Base-by-base conservation (phyloP, 306 rosid genomes). In the Cicer cuneatum region DNA sequence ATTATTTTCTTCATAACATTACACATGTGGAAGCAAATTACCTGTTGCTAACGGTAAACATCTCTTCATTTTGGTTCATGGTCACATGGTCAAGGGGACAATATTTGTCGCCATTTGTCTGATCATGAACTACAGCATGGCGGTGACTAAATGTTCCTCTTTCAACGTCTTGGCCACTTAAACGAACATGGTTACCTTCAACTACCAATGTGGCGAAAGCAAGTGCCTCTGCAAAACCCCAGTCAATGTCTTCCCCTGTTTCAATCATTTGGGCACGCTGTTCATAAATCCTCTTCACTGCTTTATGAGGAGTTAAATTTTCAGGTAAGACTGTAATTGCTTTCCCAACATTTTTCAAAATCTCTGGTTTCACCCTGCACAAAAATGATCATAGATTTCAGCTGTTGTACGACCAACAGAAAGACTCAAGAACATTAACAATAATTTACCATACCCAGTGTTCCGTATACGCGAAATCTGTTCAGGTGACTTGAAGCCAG, bases 41-140 rank as follows among this genome's bases (percentile, higher is more conserved):
- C 98, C 94, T 93, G 83, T 90, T 94, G 86, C 99, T 92, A 58
- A 92, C 97, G n/a, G 95, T 94, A 74, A 92, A 94, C 99, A 90
- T 82, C 82, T 94, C 98, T 81, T 81, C 88, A 74, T 92, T 69
- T 75, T 94, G 99, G 81, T 86, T 89, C 72, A 78, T 82, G 69
- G 73, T 79, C 45, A 94, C 83, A 79, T 94, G 90, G 76, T 87
- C 92, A 72, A 94, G 87, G 68, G 97, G 95, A 73, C 95, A 94
- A 78, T 94, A 92, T 74, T 48, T 77, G 33, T 75, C 89, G 71
- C 96, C 92, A 0, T 83, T 90, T 79, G 84, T 90, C 82, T 92
- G 97, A 84, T 94, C 97, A 37, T 94, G 99, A 75, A 94, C 74
- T 51, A 92, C 93, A 42, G 99, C 59, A 78, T 94, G 99, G 6